Conservation (phyloP, 371 early-diverging fungal species). For the Chytridium lagenaria region DNA sequence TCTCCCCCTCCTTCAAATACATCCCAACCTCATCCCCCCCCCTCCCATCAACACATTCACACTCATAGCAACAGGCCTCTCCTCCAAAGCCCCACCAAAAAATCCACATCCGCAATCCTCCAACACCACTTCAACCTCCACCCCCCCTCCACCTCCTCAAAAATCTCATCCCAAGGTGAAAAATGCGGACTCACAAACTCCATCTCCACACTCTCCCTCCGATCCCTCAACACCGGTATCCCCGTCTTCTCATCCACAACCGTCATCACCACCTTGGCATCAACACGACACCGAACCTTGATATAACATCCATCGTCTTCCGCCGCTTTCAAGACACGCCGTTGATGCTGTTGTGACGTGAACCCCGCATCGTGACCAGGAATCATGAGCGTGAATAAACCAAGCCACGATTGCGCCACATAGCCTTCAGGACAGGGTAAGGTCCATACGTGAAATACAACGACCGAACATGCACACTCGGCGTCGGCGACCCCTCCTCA, state of each 20-base stretch:
- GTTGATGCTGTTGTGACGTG: slow-evolving; percentile 37
- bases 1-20: too few species aligned
- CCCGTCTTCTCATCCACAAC: slow-evolving; percentile 30
- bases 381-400: slow-evolving; percentile 39
- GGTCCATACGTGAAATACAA: slow-evolving; percentile 52
- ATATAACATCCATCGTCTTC: slow-evolving; percentile 47
- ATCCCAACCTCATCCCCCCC: too few species aligned
- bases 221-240: slow-evolving; percentile 40
- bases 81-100: too few species aligned
- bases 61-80: too few species aligned
- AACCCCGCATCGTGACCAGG: slow-evolving; percentile 40
- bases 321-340: slow-evolving; percentile 39
- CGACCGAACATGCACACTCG: slow-evolving; percentile 4
- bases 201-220: slow-evolving; percentile 35
- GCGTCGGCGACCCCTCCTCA: neutral
- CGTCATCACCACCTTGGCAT: slow-evolving; percentile 35
- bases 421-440: slow-evolving; percentile 48
- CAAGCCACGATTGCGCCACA: slow-evolving; percentile 46
- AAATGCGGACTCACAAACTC: slow-evolving; percentile 49
- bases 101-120: too few species aligned
- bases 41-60: too few species aligned
- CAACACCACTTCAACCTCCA: too few species aligned
- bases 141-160: too few species aligned
- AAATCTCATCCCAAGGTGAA: too few species aligned
- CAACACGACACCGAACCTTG: slow-evolving; percentile 30